A percentile compares a stretch with the other conserved stretches of the same genome.
Conservation (phyloP, 2,329 filamentous ascomycete species). For the Trichophyton schoenleinii region DNA sequence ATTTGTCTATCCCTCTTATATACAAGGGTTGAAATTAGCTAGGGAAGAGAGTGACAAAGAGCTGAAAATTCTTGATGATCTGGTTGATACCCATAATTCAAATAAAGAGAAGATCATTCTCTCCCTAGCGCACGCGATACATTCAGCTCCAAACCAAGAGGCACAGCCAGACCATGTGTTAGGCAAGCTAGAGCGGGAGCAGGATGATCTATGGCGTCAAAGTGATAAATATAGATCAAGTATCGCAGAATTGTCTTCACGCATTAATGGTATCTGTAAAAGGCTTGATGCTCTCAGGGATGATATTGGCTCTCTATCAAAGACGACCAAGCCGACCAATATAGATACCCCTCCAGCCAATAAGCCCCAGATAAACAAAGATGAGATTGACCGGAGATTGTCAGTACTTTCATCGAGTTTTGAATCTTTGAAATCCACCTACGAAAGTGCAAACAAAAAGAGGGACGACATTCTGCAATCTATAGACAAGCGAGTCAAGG, state of each 20-base stretch:
- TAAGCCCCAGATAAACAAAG: not conserved
- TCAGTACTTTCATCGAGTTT: not conserved
- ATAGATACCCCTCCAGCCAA: not conserved
- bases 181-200: not conserved
- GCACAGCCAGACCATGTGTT: not conserved
- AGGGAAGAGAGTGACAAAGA: not conserved
- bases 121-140: not conserved
- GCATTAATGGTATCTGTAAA: not conserved
- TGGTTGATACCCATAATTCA: not conserved
- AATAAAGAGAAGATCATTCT: not conserved
- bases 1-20: not conserved
- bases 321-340: not conserved
- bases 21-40: not conserved
- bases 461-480: not conserved
- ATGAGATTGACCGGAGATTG: not conserved
- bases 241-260: not conserved
- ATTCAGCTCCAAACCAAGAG: not conserved
- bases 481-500: not conserved
- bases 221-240: not conserved
- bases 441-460: not conserved
- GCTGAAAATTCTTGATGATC: not conserved
- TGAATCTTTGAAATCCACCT: not conserved
- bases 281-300: not conserved
- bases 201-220: not conserved
- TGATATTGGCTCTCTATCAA: not conserved